Percentiles rank a stretch among this genome's conserved stretches.
phyloP scores from a whole-genome alignment of 768 basidiomycete genomes.

The Boletellus ananiceps region DNA sequence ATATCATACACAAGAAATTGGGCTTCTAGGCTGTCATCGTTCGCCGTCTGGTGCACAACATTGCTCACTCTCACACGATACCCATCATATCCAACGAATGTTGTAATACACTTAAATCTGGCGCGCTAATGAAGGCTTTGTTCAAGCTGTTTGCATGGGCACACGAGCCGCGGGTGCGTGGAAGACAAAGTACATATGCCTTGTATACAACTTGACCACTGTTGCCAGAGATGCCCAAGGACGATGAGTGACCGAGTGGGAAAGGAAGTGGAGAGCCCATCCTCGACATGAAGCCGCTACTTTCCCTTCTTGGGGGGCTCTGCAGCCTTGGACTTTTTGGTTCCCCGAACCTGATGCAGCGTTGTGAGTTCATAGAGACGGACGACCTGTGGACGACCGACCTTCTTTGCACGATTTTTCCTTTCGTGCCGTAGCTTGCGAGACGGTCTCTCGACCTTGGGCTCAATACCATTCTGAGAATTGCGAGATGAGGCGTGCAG shows the following conservation, averaged over 20 bases:
- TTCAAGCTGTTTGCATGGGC: constrained; percentile 20
- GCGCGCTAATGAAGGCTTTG: constrained; percentile 20
- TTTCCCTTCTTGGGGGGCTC: constrained; percentile 92
- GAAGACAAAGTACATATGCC: constrained; percentile 34
- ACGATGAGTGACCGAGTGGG: constrained; percentile 19
- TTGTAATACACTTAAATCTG: constrained; percentile 32
- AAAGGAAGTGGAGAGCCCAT: constrained; percentile 13
- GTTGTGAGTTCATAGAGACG: constrained; percentile 12
- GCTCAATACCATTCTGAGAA: constrained; percentile 55
- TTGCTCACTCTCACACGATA: constrained; percentile 25
- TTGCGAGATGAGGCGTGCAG: constrained; percentile 2
- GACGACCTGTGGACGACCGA: constrained; percentile 29
- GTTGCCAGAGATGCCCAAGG: constrained; percentile 35
- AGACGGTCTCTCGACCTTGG: constrained; percentile 86
- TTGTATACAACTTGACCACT: constrained; percentile 38
- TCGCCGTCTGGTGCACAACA: constrained; percentile 11
- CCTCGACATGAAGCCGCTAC: constrained; percentile 43
- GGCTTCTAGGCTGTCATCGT: constrained; percentile 51
- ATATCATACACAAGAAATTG: constrained; percentile 95
- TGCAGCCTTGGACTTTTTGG: constrained; percentile 90
- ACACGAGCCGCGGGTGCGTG: constrained; percentile 25
- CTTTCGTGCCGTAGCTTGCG: constrained; percentile 99
- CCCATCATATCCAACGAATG: constrained; percentile 29
- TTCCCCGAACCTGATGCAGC: constrained; percentile 75
- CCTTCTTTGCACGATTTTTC: constrained; percentile 99